Base-by-base conservation (phyloP, 176 grass and related monocot species). In the Hordeum marinum region DNA sequence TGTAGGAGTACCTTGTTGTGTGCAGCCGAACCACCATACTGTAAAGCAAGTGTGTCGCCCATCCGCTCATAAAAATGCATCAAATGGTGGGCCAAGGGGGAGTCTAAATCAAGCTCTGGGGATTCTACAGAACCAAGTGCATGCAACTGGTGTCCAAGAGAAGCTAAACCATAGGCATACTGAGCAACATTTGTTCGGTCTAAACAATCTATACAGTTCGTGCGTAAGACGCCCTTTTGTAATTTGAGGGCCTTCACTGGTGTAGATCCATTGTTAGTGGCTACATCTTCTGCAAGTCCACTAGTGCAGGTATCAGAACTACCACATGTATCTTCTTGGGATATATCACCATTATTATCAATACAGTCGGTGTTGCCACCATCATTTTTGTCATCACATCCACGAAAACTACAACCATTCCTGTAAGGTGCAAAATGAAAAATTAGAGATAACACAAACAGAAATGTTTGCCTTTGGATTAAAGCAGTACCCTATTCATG, bases 111-210 rank as follows among this genome's bases (percentile, higher is more conserved):
- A 92, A 94, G 71, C 75, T 86, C 87, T 59, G 89, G 81, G 36
- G 80, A 83, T 64, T 86, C 79, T 72, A 92, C 60, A 76, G 86
- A 87, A 73, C 80, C 85, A 78, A 99, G 84, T 34, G 85, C 91
- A 82, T 96, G 93, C 80, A 99, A 83, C 74, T 99, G 96, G 84
- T 82, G 90, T 52, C 88, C 94, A 88, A 99, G 86, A 58, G 96
- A 90, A 88, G 90, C 96, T 90, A 99, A 83, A 77, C 96, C 96
- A 50, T 92, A 96, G 54, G 96, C 93, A 82, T 92, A 99, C 67
- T 99, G 96, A 69, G 96, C 96, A 70, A 99, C 96, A 85, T 96
- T 99, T 80, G 96, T 99, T 42, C 94, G 94, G 82, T 99, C 96
- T 71, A 99, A 93, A 82, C 96, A 99, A 75, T 99, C 96, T 57